phyloP scores from a whole-genome alignment of 768 basidiomycete species.

The Pholiota microspora region DNA sequence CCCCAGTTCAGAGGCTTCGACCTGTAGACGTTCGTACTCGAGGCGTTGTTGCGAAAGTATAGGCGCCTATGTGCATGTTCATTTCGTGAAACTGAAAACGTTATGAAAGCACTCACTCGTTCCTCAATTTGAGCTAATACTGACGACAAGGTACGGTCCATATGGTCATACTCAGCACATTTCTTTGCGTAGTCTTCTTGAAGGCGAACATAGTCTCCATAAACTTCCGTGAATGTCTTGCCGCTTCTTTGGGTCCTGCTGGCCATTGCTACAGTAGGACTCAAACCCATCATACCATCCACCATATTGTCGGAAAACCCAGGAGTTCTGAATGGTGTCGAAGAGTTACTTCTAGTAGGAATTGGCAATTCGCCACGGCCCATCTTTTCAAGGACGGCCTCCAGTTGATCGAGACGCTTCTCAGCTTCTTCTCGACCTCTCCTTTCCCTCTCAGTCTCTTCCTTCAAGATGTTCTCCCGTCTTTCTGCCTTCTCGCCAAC shows the following conservation, averaged over 20 bases:
- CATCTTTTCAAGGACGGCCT: slow-evolving; percentile 69
- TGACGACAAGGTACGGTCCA: slow-evolving; percentile 77
- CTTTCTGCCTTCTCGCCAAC: slow-evolving; percentile 68
- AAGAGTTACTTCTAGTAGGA: slow-evolving; percentile 46
- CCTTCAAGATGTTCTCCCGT: slow-evolving; percentile 63
- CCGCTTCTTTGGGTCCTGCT: slow-evolving; percentile 77
- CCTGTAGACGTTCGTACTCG: slow-evolving; percentile 83
- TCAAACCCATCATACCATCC: slow-evolving; percentile 67
- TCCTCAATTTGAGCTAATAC: slow-evolving; percentile 92
- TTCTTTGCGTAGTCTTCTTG: slow-evolving; percentile 81
- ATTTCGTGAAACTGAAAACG: background rate
- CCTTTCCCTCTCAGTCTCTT: slow-evolving; percentile 72
- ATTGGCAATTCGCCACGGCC: slow-evolving; percentile 69
- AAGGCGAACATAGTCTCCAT: slow-evolving; percentile 83
- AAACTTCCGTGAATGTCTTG: slow-evolving; percentile 93
- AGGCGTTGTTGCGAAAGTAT: slow-evolving; percentile 84
- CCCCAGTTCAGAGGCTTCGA: slow-evolving; percentile 78
- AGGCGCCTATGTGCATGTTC: slow-evolving; percentile 63
- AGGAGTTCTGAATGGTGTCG: slow-evolving; percentile 45
- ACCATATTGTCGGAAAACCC: slow-evolving; percentile 38
- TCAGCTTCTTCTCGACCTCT: slow-evolving; percentile 69
- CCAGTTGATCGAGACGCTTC: slow-evolving; percentile 67
- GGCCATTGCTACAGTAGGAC: slow-evolving; percentile 87
- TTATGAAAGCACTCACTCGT: slow-evolving; percentile 47
- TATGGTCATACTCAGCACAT: slow-evolving; percentile 77